Evolutionary conservation across 768 basidiomycete genomes (phyloP).

Genomic region (Tylopilus felleus): DNA sequence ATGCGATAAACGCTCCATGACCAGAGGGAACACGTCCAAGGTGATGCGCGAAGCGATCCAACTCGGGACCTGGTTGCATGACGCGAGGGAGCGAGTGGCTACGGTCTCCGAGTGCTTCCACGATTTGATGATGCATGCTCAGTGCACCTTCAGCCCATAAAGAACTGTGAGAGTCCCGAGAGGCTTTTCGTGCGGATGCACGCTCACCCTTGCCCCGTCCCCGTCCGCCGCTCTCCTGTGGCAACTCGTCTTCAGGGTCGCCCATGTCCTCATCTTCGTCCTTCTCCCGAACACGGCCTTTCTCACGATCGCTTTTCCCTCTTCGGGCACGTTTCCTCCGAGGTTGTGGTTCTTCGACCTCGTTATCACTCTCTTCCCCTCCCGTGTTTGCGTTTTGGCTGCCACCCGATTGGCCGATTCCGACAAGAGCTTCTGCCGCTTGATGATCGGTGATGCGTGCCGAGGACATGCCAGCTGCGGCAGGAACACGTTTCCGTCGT

Average conservation of each 20-base stretch:
- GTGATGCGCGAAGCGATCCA: conserved; percentile 35
- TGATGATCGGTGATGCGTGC: conserved; percentile 76
- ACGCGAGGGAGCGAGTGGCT: conserved; percentile 32
- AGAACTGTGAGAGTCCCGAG: conserved; percentile 34
- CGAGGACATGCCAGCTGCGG: conserved; percentile 52
- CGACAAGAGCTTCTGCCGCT: conserved; percentile 84
- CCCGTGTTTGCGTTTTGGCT: conserved; percentile 35
- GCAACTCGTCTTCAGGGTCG: conserved; percentile 36
- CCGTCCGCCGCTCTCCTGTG: conserved; percentile 29
- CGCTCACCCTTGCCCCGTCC: conserved; percentile 37
- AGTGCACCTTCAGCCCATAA: conserved; percentile 34
- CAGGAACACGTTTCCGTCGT: conserved; percentile 94
- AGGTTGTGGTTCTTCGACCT: conserved; percentile 45
- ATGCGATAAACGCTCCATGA: conserved; percentile 34
- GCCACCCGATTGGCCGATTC: conserved; percentile 59
- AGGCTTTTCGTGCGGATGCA: conserved; percentile 34
- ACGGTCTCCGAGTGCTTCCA: conserved; percentile 34
- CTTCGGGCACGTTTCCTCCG: conserved; percentile 56
- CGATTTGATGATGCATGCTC: conserved; percentile 35
- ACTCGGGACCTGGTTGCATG: conserved; percentile 27
- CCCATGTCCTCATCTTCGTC: conserved; percentile 52
- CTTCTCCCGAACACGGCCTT: conserved; percentile 34
- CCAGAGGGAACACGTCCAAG: conserved; percentile 35
- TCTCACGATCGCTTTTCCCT: conserved; percentile 35
- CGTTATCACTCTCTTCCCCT: conserved; percentile 42